Conservation (phyloP, 768 basidiomycete species). For the Hortiboletus campestris region DNA sequence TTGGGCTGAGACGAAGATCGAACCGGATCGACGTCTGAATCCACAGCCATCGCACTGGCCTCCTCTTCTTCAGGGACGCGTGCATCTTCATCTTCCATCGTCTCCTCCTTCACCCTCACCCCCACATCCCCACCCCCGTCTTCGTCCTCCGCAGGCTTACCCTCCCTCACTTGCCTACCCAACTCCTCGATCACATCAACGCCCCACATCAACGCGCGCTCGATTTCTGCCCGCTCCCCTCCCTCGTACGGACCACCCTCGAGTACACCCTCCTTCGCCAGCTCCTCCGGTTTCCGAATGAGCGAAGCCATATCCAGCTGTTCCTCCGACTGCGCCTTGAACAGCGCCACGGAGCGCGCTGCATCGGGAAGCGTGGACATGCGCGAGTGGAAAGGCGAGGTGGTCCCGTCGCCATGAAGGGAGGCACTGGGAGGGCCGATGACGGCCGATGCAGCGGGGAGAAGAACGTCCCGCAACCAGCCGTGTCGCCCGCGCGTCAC, state of each 20-base stretch:
- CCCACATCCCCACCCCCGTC: background rate
- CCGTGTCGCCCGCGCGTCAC: conserved; percentile 42
- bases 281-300: conserved; percentile 40
- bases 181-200: conserved; percentile 51
- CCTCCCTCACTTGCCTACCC: background rate
- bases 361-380: conserved; percentile 13
- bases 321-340: conserved; percentile 13
- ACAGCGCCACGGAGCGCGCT: background rate
- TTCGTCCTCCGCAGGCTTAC: background rate
- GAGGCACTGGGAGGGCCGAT: background rate
- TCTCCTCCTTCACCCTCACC: conserved; percentile 16
- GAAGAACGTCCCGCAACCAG: conserved; percentile 30
- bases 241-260: conserved; percentile 15
- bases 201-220: conserved; percentile 52
- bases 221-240: conserved; percentile 31
- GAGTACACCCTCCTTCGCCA: conserved; percentile 31
- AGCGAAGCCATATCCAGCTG: conserved; percentile 44
- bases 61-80: background rate
- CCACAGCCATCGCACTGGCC: conserved; percentile 19
- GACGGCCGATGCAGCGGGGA: background rate
- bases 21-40: background rate
- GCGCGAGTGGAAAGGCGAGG: conserved; percentile 11
- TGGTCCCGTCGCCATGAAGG: background rate
- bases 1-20: background rate
- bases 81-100: conserved; percentile 6